Evolutionary conservation across 495 filamentous ascomycete genomes (phyloP), one percentile per base, ranked within the genome.

Genomic region (Trichocladium uniseriatum): DNA sequence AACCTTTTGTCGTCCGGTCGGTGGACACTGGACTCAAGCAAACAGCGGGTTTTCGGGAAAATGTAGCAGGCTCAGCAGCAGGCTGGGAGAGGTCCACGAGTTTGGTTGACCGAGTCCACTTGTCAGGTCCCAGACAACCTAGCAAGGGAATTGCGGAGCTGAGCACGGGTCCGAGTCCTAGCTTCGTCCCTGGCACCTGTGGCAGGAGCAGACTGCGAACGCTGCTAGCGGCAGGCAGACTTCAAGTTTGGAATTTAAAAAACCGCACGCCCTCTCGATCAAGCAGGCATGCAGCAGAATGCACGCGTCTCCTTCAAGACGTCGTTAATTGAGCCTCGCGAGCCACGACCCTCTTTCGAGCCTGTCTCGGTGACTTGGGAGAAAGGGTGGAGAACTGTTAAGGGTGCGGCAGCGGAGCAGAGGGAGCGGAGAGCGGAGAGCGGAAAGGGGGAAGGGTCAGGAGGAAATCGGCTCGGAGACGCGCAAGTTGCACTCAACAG

Each of bases 1-100:
- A 22, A 51, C 48, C 41, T 51, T 51, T 44, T 38, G 40, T 44
- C 41, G 40, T 31, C 40, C 40, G 15, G 37, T 38, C 48, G 40
- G 48, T 50, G 48, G 48, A 50, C 48, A 39, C 4, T 27, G 24
- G 24, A 27, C 24, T 3, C 24, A 40, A 50, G 28, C 41, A 43
- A 56, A 48, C 44, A 46, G 43, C 45, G 49, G 49, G 49, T 53
- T 51, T 51, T 56, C 49, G 49, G 54, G 54, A 56, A 56, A 56
- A 52, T 52, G 45, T 52, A 49, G 13, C 27, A 10, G 10, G 27
- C 5, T 29, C 10, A 29, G 53, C 34, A 45, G 45, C 43, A 51
- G 47, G 38, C 41, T 19, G 35, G 36, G 35, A 36, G 32, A 44
- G 53, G 28, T 24, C 44, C 44, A 48, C 44, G 48, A 43, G 49